Conservation (phyloP, 106 monocot genomes). For the Dendrobium chrysotoxum region DNA sequence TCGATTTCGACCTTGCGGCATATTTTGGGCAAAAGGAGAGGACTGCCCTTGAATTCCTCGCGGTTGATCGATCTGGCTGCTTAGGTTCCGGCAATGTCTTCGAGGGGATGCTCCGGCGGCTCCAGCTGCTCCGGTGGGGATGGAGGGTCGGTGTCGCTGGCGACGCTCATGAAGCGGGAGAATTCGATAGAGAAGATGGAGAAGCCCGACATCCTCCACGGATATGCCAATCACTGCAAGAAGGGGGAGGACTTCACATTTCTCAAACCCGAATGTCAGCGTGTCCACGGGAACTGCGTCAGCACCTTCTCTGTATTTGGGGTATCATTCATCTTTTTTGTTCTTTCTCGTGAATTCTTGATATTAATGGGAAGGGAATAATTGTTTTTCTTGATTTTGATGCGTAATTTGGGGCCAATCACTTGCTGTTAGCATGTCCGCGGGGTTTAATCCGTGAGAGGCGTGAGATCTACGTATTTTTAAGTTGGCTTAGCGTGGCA, state of each 20-base stretch:
- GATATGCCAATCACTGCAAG: conserved; percentile 74
- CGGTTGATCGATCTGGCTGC: neutral
- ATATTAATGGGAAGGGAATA: neutral
- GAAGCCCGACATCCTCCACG: conserved; percentile 62
- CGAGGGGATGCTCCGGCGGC: neutral
- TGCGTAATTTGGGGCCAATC: neutral
- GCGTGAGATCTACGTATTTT: neutral
- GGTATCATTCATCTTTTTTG: conserved; percentile 24
- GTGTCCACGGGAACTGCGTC: conserved; percentile 50
- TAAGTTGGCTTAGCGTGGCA: neutral
- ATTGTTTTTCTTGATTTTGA: neutral
- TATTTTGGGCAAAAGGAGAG: conserved; percentile 7
- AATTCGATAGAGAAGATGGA: conserved; percentile 66
- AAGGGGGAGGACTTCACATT: conserved; percentile 92
- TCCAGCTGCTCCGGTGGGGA: neutral
- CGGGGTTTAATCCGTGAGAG: neutral
- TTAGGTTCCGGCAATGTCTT: conserved; percentile 7
- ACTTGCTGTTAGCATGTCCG: neutral
- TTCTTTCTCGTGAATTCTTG: neutral
- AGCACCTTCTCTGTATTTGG: conserved; percentile 76
- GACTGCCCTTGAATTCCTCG: neutral
- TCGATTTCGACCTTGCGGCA: neutral
- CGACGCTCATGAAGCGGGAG: conserved; percentile 65
- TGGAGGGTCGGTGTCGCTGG: conserved; percentile 58
- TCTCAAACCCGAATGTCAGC: conserved; percentile 63